Evolutionary conservation across 495 filamentous ascomycete genomes (phyloP), one percentile per base, ranked within the genome.

Genomic region (Venustampulla echinocandica): DNA sequence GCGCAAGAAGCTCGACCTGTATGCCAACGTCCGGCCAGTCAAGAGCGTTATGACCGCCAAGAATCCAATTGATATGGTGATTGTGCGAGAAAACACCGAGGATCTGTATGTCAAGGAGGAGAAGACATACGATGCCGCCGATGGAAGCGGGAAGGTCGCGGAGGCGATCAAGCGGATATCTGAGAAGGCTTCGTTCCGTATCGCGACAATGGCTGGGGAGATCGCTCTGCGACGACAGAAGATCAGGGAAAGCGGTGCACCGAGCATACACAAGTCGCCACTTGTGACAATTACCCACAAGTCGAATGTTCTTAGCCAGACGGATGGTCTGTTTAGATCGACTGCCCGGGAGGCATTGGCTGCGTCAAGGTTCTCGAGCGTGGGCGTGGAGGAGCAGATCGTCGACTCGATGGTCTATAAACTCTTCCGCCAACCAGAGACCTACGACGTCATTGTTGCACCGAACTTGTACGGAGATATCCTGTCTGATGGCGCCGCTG

Each of bases 381-480:
- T 97, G 23, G 67, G 68, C 20, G 77, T 94, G 39, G 93, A 98
- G 63, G 92, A 98, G 74, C 92, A 98, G 74, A 98, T 98, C 54
- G 90, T 98, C 47, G 92, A 98, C 65, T 85, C 80, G 30, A 98
- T 98, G 92, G 87, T 97, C 32, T 98, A 98, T 77, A 97, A 97
- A 74, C 82, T 98, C 35, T 96, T 97, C 81, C 87, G 88, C 13
- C 85, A 95, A 67, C 92, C 92, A 38, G 77, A 79, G 52, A 78
- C 77, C 56, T 98, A 97, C 79, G 92, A 98, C 62, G 93, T 98
- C 46, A 92, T 98, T 56, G 92, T 98, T 28, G 92, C 93, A 23
- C 92, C 92, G 5, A 98, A 98, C 69, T 77, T 98, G 21, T 98
- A 98, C 70, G 92, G 92, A 53, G 92, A 98, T 64, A 90, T 98